These are phyloP conservation scores for Ophiostoma perfectum DNA, from an alignment of 2,329 filamentous ascomycete species.

Conservation along the genomic window DNA sequence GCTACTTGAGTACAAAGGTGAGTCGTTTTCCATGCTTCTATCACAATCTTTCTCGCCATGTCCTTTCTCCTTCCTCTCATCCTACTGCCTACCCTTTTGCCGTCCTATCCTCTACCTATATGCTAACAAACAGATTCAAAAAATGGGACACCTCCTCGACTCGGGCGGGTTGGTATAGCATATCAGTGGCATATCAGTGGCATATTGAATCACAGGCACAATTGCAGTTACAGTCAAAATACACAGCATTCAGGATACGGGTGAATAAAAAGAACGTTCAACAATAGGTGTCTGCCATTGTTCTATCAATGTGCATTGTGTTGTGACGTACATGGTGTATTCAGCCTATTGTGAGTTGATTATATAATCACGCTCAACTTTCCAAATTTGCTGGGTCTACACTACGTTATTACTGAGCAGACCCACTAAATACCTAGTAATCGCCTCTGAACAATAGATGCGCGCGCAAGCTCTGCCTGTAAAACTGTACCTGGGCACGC, in stretches of 20 bases:
- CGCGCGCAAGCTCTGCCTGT: no score
- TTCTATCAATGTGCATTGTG: neutral
- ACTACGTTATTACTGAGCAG: no score
- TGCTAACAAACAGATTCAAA: conserved; percentile 58
- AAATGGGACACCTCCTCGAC: conserved; percentile 77
- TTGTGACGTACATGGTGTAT: neutral
- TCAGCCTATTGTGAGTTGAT: no score
- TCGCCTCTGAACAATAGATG: no score
- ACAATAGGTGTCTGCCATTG: no score
- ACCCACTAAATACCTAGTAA: no score
- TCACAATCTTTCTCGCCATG: no score
- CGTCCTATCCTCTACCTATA: neutral
- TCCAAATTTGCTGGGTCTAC: no score
- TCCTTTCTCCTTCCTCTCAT: no score
- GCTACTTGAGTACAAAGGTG: conserved; percentile 92
- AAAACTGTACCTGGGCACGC: no score
- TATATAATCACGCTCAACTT: no score
- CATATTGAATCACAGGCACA: neutral
- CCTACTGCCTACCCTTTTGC: neutral
- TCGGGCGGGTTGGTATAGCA: conserved; percentile 32
- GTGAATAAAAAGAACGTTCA: no score
- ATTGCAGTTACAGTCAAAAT: neutral
- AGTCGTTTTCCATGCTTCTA: conserved; percentile 29
- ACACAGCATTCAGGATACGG: neutral
- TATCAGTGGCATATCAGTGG: neutral